Evolutionary conservation across 2,329 filamentous ascomycete species (phyloP).

Genomic region (Allantophomopsis lycopodina): DNA sequence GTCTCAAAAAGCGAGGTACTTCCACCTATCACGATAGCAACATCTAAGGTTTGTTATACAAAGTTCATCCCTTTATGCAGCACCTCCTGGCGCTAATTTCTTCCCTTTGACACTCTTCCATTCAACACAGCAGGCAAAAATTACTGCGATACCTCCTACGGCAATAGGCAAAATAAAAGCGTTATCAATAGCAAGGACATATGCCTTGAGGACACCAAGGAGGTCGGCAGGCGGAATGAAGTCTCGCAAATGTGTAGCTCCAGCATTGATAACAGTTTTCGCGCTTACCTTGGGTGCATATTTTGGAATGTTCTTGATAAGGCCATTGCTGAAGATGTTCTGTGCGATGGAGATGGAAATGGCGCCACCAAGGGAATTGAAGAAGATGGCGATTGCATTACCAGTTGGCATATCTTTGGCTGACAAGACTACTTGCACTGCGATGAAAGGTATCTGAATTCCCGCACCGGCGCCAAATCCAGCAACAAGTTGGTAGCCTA

Average conservation of each 20-base stretch:
- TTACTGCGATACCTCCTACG: conserved; percentile 12
- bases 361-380: conserved; percentile 43
- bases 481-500: conserved; percentile 33
- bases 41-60: too few relatives aligned
- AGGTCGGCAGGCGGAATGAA: conserved; percentile 20
- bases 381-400: conserved; percentile 40
- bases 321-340: conserved; percentile 25
- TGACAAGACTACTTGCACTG: conserved; percentile 28
- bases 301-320: conserved; percentile 11
- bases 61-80: background rate
- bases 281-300: conserved; percentile 18
- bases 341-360: conserved; percentile 44
- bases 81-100: conserved; percentile 12
- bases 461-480: conserved; percentile 31
- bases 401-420: conserved; percentile 40
- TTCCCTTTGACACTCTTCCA: conserved; percentile 18
- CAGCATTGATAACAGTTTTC: conserved; percentile 23
- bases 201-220: conserved; percentile 24
- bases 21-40: too few relatives aligned
- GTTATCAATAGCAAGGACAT: conserved; percentile 16
- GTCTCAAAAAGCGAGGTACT: too few relatives aligned
- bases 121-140: conserved; percentile 15
- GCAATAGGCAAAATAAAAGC: conserved; percentile 15
- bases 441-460: conserved; percentile 36
- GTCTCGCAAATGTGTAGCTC: conserved; percentile 24